phyloP scores from a whole-genome alignment of 345 rosid species.

The Arabidopsis arenosa region DNA sequence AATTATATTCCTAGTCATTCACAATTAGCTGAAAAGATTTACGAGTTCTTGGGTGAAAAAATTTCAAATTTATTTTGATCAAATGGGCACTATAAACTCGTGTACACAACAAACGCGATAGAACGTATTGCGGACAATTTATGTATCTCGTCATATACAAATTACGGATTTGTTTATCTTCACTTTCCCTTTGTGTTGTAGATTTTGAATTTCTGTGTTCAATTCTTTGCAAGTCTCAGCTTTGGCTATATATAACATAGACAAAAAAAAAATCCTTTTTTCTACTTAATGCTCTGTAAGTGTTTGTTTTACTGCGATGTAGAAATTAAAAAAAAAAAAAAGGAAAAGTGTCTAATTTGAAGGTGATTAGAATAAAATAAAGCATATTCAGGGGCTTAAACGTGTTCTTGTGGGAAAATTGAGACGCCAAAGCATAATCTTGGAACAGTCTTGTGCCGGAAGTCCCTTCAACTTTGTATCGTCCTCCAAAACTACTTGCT shows the following conservation, averaged over 20 bases:
- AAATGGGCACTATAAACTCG: background rate
- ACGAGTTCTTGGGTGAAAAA: background rate
- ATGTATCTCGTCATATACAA: background rate
- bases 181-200: background rate
- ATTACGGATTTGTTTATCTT: background rate
- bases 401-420: slow-evolving; percentile 43
- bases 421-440: slow-evolving; percentile 87
- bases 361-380: slow-evolving; percentile 25
- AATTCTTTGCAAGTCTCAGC: background rate
- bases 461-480: slow-evolving; percentile 81
- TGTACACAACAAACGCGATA: background rate
- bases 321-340: background rate
- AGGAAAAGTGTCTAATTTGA: slow-evolving; percentile 18
- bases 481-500: slow-evolving; percentile 78
- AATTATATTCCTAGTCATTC: background rate
- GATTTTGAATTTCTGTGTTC: background rate
- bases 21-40: background rate
- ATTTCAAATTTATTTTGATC: background rate
- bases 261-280: background rate
- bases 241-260: background rate
- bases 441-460: slow-evolving; percentile 76
- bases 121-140: background rate
- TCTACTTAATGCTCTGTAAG: background rate
- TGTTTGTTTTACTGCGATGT: background rate
- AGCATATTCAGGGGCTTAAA: slow-evolving; percentile 39